phyloP scores from a whole-genome alignment of 2,329 filamentous ascomycete species.

The Penicillium sp. region DNA sequence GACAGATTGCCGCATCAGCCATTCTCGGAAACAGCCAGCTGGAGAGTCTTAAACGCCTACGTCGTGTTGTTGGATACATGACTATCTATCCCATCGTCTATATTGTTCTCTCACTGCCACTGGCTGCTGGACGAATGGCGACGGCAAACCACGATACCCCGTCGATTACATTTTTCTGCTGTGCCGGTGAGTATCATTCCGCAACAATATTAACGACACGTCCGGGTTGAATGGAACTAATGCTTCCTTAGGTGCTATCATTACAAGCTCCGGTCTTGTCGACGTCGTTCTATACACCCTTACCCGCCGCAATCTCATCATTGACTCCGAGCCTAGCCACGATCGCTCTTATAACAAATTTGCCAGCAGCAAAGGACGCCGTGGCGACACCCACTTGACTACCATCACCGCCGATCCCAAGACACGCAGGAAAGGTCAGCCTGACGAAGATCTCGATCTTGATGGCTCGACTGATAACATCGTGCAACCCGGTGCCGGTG shows the following conservation, averaged over 20 bases:
- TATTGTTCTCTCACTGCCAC: slow-evolving; percentile 66
- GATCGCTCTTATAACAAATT: slow-evolving; percentile 40
- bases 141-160: slow-evolving; percentile 40
- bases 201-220: too few species aligned
- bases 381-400: slow-evolving; percentile 36
- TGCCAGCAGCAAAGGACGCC: slow-evolving; percentile 30
- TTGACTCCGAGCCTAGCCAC: slow-evolving; percentile 53
- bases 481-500: slow-evolving; percentile 32
- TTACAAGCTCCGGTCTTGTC: slow-evolving; percentile 63
- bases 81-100: slow-evolving; percentile 58
- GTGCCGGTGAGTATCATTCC: slow-evolving; percentile 42
- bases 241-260: slow-evolving; percentile 48
- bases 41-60: slow-evolving; percentile 44
- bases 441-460: slow-evolving; percentile 37
- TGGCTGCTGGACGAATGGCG: slow-evolving; percentile 55
- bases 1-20: slow-evolving; percentile 45
- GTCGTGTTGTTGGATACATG: slow-evolving; percentile 53
- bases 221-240: slow-evolving; percentile 8
- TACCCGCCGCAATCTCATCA: slow-evolving; percentile 60
- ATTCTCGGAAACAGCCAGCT: slow-evolving; percentile 41
- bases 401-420: slow-evolving; percentile 36
- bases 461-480: slow-evolving; percentile 54
- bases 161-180: slow-evolving; percentile 51
- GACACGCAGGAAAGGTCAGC: slow-evolving; percentile 17
- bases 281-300: slow-evolving; percentile 63